Base-by-base conservation (phyloP, 2,329 filamentous ascomycete species). In the Amphichorda felina region DNA sequence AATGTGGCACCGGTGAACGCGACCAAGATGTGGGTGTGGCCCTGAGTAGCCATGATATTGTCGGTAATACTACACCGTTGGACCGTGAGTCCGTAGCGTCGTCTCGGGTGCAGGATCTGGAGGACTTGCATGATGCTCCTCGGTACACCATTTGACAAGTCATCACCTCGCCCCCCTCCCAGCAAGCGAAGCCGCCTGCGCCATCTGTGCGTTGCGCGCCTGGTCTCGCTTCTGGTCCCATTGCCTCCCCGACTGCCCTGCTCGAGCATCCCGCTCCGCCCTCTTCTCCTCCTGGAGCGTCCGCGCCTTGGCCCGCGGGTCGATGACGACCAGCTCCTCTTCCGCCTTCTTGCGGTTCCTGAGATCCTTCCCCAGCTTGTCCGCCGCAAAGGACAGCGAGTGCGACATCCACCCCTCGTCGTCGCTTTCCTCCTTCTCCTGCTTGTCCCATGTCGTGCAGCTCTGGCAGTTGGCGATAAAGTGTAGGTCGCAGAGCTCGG, bases 381-480 rank as follows among this genome's bases (percentile, higher is more conserved):
- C 91, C 41, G 88, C 91, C 26, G 81, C 82, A 55, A 95, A 96
- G 31, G 73, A 84, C 25, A 98, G 66, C 8, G 75, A 69, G 55
- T 96, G 89, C 4, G 75, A 75, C 76, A 95, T 84, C 88, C 89
- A 96, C 7, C 77, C 79, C 33, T 72, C 67, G 33, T 75, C 75
- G 40, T 75, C 72, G 45, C 68, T 70, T 4, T 79, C 73, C 16
- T 70, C 64, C 10, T 66, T 64, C 4, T 67, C 73, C 28, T 66
- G 68, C 46, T 78, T 70, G 49, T 93, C 82, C 86, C 88, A 94
- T 0, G 80, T 74, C 39, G 75, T 77, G 56, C 91, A 96, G 30
- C 86, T 94, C 53, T 94, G 86, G 56, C 91, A 98, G 48, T 93
- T 84, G 33, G 82, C 83, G 43, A 98, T 93, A 56, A 96, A 98